These are phyloP conservation scores for Daucus carota DNA, from an alignment of 129 eudicot genomes.

Conservation along the genomic window DH1_v3.0 NC_030382.2:11301501-11302000, in stretches of 20 bases:
- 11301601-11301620: conserved; percentile 49
- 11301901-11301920: conserved; percentile 31
- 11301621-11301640: conserved; percentile 48
- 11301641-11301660: conserved; percentile 62
- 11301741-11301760: conserved; percentile 40
- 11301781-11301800: conserved; percentile 56
- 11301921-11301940: conserved; percentile 38
- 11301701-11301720: conserved; percentile 44
- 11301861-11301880: conserved; percentile 48
- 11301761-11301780: conserved; percentile 58
- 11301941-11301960: conserved; percentile 35
- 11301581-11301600: conserved; percentile 54
- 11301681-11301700: conserved; percentile 40
- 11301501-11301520: conserved; percentile 53
- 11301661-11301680: conserved; percentile 66
- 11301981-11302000: conserved; percentile 46
- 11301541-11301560: conserved; percentile 31
- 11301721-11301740: conserved; percentile 42
- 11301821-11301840: conserved; percentile 49
- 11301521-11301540: conserved; percentile 33
- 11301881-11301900: conserved; percentile 43
- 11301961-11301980: conserved; percentile 41
- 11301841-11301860: conserved; percentile 58
- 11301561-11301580: conserved; percentile 54
- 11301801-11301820: conserved; percentile 40